Evolutionary conservation across 331 rosid genomes (phyloP).

Genomic region (Quercus tomentella): DNA sequence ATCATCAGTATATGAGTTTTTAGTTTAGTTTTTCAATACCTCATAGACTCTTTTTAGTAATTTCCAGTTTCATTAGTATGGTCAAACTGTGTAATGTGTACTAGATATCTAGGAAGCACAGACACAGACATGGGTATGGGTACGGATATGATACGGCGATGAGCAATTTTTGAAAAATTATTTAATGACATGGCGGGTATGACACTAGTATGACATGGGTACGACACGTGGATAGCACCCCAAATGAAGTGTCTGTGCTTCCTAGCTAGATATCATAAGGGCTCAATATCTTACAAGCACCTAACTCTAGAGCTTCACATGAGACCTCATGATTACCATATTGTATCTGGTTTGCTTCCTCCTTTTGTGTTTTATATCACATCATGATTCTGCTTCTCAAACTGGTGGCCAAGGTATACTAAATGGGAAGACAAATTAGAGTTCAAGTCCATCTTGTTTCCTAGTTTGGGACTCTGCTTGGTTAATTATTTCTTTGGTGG

Average conservation of each 20-base stretch:
- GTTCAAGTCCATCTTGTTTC: not conserved
- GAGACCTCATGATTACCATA: not conserved
- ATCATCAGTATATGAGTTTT: not conserved
- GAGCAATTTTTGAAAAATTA: no score
- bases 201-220: no score
- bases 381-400: not conserved
- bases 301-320: not conserved
- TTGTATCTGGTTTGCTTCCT: not conserved
- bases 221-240: no score
- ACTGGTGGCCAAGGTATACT: not conserved
- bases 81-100: not conserved
- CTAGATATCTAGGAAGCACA: no score
- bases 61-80: not conserved
- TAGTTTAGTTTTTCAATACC: not conserved
- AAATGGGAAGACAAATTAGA: not conserved
- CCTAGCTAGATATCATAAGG: not conserved
- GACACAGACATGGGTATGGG: no score
- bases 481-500: not conserved
- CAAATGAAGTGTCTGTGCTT: no score
- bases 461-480: not conserved
- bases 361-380: not conserved
- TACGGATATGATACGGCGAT: no score
- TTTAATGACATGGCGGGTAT: no score
- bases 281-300: not conserved
- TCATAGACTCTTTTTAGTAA: not conserved